Evolutionary conservation across 345 rosid genomes (phyloP).

Genomic region (Abelmoschus esculentus): DNA sequence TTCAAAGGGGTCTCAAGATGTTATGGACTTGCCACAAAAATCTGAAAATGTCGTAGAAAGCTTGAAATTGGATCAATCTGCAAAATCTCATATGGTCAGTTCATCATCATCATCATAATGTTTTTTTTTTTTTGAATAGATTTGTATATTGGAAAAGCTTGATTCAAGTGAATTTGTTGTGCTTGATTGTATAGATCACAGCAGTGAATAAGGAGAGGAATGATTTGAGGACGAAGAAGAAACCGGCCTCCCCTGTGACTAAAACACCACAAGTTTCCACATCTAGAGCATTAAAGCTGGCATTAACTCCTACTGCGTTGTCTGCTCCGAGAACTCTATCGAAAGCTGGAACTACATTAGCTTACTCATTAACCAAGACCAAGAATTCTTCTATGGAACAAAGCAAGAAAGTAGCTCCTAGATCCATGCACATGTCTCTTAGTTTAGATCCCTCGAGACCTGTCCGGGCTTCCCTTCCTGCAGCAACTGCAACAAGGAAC

Average conservation of each 20-base stretch:
- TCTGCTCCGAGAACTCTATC: conserved; percentile 31
- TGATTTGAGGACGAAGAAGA: conserved; percentile 20
- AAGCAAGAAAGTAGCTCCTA: conserved; percentile 55
- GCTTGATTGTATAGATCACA: conserved; percentile 29
- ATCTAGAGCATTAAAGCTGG: conserved; percentile 48
- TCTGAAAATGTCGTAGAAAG: conserved; percentile 25
- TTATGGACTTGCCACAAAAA: conserved; percentile 23
- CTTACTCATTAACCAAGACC: conserved; percentile 24
- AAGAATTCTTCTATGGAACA: conserved; percentile 26
- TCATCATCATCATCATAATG: neutral
- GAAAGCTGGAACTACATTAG: conserved; percentile 31
- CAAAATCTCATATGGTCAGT: conserved; percentile 51
- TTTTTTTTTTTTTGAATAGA: neutral
- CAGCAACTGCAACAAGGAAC: conserved; percentile 41
- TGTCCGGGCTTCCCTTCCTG: conserved; percentile 28
- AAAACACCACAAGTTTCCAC: conserved; percentile 39
- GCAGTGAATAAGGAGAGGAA: conserved; percentile 23
- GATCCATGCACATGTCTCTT: conserved; percentile 68
- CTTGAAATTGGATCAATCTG: conserved; percentile 26
- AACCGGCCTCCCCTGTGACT: conserved; percentile 27
- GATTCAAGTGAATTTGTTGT: neutral
- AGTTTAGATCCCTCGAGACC: conserved; percentile 40
- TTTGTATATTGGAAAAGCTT: neutral
- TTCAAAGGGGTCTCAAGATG: conserved; percentile 11
- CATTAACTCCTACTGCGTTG: conserved; percentile 23